Base-by-base conservation (phyloP, 352 stramenopile genomes). In the Bremia lactucae region DNA sequence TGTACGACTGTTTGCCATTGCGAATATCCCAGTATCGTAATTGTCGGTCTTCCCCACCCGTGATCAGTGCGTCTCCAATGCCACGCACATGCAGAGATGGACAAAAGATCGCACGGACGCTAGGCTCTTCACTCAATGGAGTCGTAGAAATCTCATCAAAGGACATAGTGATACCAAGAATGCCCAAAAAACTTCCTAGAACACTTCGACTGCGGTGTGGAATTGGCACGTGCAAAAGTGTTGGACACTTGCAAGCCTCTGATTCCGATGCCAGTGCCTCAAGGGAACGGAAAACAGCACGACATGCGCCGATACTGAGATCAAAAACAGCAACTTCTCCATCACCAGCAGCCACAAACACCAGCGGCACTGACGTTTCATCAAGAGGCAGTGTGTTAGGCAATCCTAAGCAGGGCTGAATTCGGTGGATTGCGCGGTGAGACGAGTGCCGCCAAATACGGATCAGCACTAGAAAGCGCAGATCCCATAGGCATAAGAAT, bases 1-100 rank as follows among this genome's bases (percentile, higher is more conserved):
- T 96, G 64, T 93, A 97, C 47, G 88, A 98, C 52, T 95, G 83
- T 26, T 92, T 94, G 18, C 90, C 76, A 16, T 88, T 87, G 23
- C 72, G 82, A 44, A 98, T 95, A 61, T 98, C 91, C 95, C 95
- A 99, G 67, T 97, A 98, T 19, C 94, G 78, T 50, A 99, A 96
- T 58, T 94, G 75, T 19, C 87, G 73, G 58, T 98, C 93, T 50
- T 93, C 92, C 4, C 94, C 95, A 34, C 89, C 94, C 0, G 93
- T 98, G 39, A 98, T 90, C 23, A 98, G 59, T 25, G 73, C 69
- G 49, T 87, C 74, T 19, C 65, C 53, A 59, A 87, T 80, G 38
- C 81, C 82, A 20, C 79, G 71, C 51, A 96, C 65, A 47, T 92
- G 83, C 19, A 91, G 56, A 53, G 85, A 86, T 60, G 92, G 80